Evolutionary conservation across 306 rosid genomes (phyloP).

Genomic region (Castanea sativa): DNA sequence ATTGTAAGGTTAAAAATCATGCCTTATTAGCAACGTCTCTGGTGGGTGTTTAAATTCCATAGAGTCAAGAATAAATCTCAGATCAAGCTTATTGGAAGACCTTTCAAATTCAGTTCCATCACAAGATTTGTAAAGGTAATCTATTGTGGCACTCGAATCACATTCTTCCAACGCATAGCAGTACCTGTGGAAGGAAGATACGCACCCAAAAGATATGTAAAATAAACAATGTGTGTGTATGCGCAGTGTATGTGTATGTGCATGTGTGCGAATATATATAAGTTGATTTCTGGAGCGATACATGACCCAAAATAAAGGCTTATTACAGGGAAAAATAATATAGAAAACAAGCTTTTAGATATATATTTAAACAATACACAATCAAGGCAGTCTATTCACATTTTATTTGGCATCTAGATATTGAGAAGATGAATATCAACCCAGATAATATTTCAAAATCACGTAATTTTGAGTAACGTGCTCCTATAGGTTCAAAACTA

Average conservation of each 20-base stretch:
- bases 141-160: conserved; percentile 71
- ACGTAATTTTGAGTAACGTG: neutral
- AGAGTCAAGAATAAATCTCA: conserved; percentile 87
- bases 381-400: neutral
- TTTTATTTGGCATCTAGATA: neutral
- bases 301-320: neutral
- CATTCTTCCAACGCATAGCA: conserved; percentile 84
- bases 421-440: too few relatives aligned
- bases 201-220: neutral
- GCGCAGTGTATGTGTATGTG: too few relatives aligned
- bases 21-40: conserved; percentile 79
- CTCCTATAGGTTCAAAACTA: neutral
- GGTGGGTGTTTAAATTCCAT: conserved; percentile 69
- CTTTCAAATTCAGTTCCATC: conserved; percentile 74
- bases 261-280: too few relatives aligned
- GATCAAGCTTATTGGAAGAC: conserved; percentile 78
- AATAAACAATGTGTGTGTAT: neutral
- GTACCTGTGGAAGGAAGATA: conserved; percentile 50
- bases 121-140: conserved; percentile 73
- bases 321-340: neutral
- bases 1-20: conserved; percentile 11
- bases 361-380: neutral
- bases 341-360: neutral
- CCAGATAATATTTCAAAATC: too few relatives aligned
- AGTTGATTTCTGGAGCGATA: neutral